These are phyloP conservation scores for Chaetomiaceae sp. DNA, from an alignment of 2,329 filamentous ascomycete species.

Conservation along the genomic window DNA sequence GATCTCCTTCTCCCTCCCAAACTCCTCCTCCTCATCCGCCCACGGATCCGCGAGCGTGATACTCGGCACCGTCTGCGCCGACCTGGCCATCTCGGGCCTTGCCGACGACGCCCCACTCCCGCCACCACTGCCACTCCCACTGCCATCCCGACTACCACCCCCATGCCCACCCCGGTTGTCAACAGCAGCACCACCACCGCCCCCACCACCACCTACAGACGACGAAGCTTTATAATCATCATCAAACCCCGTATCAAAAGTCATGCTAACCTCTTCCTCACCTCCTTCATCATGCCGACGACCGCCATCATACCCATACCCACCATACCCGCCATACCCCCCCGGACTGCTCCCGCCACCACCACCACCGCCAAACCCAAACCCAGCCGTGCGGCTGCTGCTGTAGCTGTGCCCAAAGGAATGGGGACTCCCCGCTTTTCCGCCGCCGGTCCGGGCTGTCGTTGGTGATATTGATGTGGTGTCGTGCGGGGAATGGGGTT, in stretches of 20 bases:
- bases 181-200: too few relatives aligned
- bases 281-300: conserved; percentile 22
- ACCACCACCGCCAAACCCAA: too few relatives aligned
- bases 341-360: too few relatives aligned
- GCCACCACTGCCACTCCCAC: not conserved
- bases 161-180: too few relatives aligned
- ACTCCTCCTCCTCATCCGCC: conserved; percentile 65
- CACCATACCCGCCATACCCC: not conserved
- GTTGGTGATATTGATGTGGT: too few relatives aligned
- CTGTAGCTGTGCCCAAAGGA: conserved; percentile 9
- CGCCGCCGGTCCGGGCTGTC: too few relatives aligned
- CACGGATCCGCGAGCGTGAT: conserved; percentile 58
- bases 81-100: conserved; percentile 40
- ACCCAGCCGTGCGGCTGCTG: too few relatives aligned
- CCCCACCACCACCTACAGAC: not conserved
- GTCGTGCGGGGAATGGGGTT: conserved; percentile 17
- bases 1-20: conserved; percentile 69
- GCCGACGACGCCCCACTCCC: conserved; percentile 19
- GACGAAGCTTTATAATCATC: conserved; percentile 27
- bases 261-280: conserved; percentile 59
- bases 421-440: too few relatives aligned
- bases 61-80: conserved; percentile 46
- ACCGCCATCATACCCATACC: too few relatives aligned
- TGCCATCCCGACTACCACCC: too few relatives aligned
- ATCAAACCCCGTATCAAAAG: conserved; percentile 62